phyloP scores from a whole-genome alignment of 108 stramenopile genomes.

The Cyclotella cryptica region DNA sequence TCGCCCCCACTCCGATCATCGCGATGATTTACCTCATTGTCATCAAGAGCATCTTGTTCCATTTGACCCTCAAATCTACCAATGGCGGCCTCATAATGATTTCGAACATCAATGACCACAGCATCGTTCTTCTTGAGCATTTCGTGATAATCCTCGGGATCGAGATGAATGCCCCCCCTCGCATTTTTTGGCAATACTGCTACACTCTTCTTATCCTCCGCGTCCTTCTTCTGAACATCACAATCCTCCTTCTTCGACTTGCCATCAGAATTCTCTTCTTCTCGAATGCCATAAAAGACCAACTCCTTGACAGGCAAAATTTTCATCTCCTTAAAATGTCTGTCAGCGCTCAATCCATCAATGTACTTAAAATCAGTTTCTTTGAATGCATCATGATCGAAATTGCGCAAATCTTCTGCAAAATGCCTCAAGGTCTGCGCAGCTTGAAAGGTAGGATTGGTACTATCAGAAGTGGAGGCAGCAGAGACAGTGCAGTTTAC shows the following conservation, averaged over 20 bases:
- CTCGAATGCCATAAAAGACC: slow-evolving; percentile 87
- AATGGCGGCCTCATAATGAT: slow-evolving; percentile 88
- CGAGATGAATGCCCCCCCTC: slow-evolving; percentile 82
- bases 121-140: slow-evolving; percentile 75
- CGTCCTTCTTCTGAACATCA: background rate
- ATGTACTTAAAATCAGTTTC: slow-evolving; percentile 87
- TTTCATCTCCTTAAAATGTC: slow-evolving; percentile 90
- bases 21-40: slow-evolving; percentile 6
- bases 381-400: slow-evolving; percentile 67
- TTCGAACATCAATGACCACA: slow-evolving; percentile 91
- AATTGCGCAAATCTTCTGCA: slow-evolving; percentile 65
- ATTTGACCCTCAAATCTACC: slow-evolving; percentile 84
- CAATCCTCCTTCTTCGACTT: background rate
- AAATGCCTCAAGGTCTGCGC: slow-evolving; percentile 71
- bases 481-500: slow-evolving; percentile 81
- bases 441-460: slow-evolving; percentile 56
- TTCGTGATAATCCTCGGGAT: slow-evolving; percentile 82
- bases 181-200: slow-evolving; percentile 11
- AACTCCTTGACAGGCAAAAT: slow-evolving; percentile 91
- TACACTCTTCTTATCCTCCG: slow-evolving; percentile 5
- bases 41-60: slow-evolving; percentile 2
- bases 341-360: slow-evolving; percentile 75
- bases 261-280: slow-evolving; percentile 16
- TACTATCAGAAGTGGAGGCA: slow-evolving; percentile 20
- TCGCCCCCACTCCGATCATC: background rate